These are phyloP conservation scores for Pharnaceum exiguum DNA, from an alignment of 148 eudicot genomes.

Conservation along the genomic window DNA sequence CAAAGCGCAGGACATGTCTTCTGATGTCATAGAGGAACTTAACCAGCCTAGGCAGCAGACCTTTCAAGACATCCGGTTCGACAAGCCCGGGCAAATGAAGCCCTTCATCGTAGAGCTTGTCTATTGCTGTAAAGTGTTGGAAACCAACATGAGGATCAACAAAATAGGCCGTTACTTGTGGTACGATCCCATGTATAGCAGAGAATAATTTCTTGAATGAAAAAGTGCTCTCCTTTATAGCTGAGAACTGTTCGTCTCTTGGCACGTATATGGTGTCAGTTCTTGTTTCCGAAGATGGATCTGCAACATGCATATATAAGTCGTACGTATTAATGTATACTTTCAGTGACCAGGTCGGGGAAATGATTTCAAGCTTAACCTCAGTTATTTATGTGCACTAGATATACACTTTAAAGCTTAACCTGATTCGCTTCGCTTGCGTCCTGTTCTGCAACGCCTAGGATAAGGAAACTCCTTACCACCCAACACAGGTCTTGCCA, in stretches of 20 bases:
- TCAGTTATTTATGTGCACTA: too few relatives aligned
- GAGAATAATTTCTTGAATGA: constrained; percentile 42
- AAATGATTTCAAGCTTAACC: too few relatives aligned
- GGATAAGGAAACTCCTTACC: constrained; percentile 61
- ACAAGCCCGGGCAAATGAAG: constrained; percentile 22
- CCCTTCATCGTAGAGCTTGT: constrained; percentile 49
- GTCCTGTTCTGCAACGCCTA: constrained; percentile 71
- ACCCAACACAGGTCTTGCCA: constrained; percentile 63
- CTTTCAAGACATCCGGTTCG: constrained; percentile 4
- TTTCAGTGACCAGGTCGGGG: too few relatives aligned
- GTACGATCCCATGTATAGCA: constrained; percentile 57
- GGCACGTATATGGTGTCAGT: constrained; percentile 48
- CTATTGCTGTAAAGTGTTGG: constrained; percentile 54
- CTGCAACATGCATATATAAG: constrained; percentile 20
- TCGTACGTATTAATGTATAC: too few relatives aligned
- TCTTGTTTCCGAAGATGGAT: constrained; percentile 50
- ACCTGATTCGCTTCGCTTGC: constrained; percentile 45
- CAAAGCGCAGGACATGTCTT: constrained; percentile 23
- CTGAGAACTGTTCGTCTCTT: constrained; percentile 69
- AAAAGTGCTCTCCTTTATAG: constrained; percentile 48
- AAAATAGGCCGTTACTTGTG: constrained; percentile 28
- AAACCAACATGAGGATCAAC: constrained; percentile 39
- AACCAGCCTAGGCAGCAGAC: constrained; percentile 52
- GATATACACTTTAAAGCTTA: too few relatives aligned
- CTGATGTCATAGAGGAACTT: constrained; percentile 19